Evolutionary conservation across 2,329 filamentous ascomycete species (phyloP).

Genomic region (Phialemonium atrogriseum): DNA sequence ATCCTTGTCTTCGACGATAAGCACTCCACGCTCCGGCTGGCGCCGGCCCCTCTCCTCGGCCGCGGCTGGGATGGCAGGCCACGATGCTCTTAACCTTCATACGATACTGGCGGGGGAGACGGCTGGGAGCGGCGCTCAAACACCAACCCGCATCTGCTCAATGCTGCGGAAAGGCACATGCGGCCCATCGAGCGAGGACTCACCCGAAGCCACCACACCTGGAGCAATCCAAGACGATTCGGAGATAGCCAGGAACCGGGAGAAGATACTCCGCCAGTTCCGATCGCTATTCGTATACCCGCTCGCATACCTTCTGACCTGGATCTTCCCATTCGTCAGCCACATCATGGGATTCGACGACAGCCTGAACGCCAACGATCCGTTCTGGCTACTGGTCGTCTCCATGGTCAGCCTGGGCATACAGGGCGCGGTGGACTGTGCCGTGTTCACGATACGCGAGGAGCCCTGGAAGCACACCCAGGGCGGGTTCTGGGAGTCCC

Average conservation of each 20-base stretch:
- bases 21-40: constrained; percentile 5
- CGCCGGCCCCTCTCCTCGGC: constrained; percentile 4
- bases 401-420: constrained; percentile 50
- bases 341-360: constrained; percentile 52
- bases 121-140: no score
- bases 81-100: no score
- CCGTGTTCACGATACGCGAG: constrained; percentile 61
- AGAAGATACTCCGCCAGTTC: constrained; percentile 58
- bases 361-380: constrained; percentile 23
- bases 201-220: constrained; percentile 5
- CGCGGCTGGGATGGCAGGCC: no score
- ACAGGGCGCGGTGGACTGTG: constrained; percentile 60
- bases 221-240: constrained; percentile 4
- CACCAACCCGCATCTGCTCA: constrained; percentile 11
- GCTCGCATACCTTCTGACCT: constrained; percentile 61
- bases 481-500: constrained; percentile 21
- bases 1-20: constrained; percentile 3
- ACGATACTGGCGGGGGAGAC: no score
- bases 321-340: constrained; percentile 61
- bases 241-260: constrained; percentile 31
- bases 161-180: constrained; percentile 13
- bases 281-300: constrained; percentile 71
- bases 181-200: no score
- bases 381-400: constrained; percentile 48
- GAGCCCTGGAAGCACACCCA: constrained; percentile 58